phyloP scores from a whole-genome alignment of 2,329 filamentous ascomycete genomes.

The Byssoonygena ceratinophila region DNA sequence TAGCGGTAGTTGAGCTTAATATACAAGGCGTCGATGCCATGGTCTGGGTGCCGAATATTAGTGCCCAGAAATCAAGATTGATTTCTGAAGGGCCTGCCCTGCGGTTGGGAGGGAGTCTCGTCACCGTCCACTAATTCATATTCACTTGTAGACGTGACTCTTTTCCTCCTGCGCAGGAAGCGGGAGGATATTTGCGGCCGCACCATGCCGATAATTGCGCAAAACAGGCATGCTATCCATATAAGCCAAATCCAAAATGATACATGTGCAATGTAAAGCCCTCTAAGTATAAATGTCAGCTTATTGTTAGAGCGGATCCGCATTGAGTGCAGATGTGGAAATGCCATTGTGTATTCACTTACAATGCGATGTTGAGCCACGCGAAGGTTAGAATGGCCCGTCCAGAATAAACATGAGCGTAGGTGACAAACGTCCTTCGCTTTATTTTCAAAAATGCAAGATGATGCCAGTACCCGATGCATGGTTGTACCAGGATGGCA shows the following conservation, averaged over 20 bases:
- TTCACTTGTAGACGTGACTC: background rate
- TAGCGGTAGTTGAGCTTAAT: too few relatives aligned
- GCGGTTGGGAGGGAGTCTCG: background rate
- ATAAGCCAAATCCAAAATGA: background rate
- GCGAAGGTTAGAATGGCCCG: background rate
- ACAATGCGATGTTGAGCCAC: conserved; percentile 1
- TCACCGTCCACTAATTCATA: conserved; percentile 7
- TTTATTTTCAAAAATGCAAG: background rate
- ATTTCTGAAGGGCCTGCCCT: background rate
- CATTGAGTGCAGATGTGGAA: too few relatives aligned
- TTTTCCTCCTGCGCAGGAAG: background rate
- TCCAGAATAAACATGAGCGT: conserved; percentile 1
- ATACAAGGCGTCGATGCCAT: too few relatives aligned
- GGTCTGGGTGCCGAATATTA: background rate
- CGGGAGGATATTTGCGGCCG: background rate
- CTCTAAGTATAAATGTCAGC: background rate
- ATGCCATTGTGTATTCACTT: background rate
- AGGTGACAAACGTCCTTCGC: background rate
- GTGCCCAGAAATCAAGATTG: background rate
- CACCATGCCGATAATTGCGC: background rate
- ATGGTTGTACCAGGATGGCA: conserved; percentile 1
- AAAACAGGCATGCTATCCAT: background rate
- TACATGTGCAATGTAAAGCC: conserved; percentile 1
- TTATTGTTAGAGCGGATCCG: background rate
- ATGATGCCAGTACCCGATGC: conserved; percentile 9